Conservation (phyloP, 306 rosid species). For the Vigna hirtella region DNA sequence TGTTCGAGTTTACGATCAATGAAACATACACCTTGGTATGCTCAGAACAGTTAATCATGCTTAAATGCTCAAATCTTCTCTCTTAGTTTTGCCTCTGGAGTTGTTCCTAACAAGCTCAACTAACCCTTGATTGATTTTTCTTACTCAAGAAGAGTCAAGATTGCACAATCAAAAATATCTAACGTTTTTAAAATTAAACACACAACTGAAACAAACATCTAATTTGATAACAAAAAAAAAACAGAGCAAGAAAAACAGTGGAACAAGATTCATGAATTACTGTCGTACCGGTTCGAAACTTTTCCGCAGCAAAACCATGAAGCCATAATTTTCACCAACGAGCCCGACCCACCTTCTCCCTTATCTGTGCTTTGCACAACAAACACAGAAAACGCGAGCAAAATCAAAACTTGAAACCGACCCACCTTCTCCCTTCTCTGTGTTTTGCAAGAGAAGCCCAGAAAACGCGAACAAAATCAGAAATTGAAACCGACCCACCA, state of each 20-base stretch:
- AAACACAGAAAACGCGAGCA: slow-evolving; percentile 37
- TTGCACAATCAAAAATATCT: neutral
- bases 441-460: slow-evolving; percentile 22
- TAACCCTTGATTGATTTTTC: neutral
- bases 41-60: slow-evolving; percentile 3
- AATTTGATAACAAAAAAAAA: neutral
- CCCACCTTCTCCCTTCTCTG: slow-evolving; percentile 36
- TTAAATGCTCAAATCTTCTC: slow-evolving; percentile 8
- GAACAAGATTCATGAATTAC: slow-evolving; percentile 3
- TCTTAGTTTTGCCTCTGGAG: neutral
- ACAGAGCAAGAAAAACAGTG: neutral
- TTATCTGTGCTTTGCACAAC: slow-evolving; percentile 7
- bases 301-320: slow-evolving; percentile 63
- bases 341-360: slow-evolving; percentile 44
- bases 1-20: neutral
- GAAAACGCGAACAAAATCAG: slow-evolving; percentile 36
- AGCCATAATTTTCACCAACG: slow-evolving; percentile 57
- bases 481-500: slow-evolving; percentile 45
- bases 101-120: slow-evolving; percentile 12
- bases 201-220: neutral
- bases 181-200: slow-evolving; percentile 1
- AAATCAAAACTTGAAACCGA: slow-evolving; percentile 44
- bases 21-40: slow-evolving; percentile 5
- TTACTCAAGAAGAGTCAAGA: slow-evolving; percentile 32
- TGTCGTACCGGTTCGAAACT: slow-evolving; percentile 66